Conservation (phyloP, 176 grass and related monocot genomes). For the Aechmea fasciata region DNA sequence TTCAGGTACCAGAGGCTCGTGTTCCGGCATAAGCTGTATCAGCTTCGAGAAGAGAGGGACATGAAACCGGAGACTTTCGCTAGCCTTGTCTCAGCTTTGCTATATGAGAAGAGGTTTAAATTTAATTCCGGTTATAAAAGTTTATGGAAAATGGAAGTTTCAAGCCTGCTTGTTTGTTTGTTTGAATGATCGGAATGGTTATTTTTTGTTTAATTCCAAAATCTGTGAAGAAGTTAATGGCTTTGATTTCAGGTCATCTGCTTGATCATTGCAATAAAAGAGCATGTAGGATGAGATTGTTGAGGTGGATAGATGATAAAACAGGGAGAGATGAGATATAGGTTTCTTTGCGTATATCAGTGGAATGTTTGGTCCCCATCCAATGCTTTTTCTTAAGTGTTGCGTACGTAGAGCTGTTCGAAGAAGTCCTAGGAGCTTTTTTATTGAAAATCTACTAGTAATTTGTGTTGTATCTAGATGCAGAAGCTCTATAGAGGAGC, state of each 20-base stretch:
- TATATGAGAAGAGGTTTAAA: slow-evolving; percentile 82
- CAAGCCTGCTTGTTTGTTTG: background rate
- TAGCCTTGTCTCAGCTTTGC: slow-evolving; percentile 64
- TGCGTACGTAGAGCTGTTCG: too few species aligned
- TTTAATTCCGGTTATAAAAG: background rate
- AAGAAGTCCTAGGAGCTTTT: too few species aligned
- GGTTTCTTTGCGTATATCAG: background rate
- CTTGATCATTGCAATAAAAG: background rate
- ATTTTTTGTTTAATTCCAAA: background rate
- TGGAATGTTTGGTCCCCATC: background rate
- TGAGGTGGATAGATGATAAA: background rate
- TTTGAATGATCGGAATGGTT: too few species aligned
- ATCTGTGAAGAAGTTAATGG: background rate
- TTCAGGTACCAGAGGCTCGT: slow-evolving; percentile 61
- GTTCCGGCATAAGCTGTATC: slow-evolving; percentile 70
- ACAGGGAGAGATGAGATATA: background rate
- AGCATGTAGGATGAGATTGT: background rate
- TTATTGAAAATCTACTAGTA: too few species aligned
- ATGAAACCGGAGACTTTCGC: slow-evolving; percentile 85
- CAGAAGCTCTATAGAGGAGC: too few species aligned
- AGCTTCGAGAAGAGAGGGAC: slow-evolving; percentile 80
- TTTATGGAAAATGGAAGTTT: background rate
- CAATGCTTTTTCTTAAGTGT: too few species aligned
- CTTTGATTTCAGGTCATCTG: background rate
- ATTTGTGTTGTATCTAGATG: too few species aligned